A percentile compares a stretch with the other conserved stretches of the same genome.
Conservation (phyloP, 2,329 filamentous ascomycete genomes). For the Alternaria sp. region DNA sequence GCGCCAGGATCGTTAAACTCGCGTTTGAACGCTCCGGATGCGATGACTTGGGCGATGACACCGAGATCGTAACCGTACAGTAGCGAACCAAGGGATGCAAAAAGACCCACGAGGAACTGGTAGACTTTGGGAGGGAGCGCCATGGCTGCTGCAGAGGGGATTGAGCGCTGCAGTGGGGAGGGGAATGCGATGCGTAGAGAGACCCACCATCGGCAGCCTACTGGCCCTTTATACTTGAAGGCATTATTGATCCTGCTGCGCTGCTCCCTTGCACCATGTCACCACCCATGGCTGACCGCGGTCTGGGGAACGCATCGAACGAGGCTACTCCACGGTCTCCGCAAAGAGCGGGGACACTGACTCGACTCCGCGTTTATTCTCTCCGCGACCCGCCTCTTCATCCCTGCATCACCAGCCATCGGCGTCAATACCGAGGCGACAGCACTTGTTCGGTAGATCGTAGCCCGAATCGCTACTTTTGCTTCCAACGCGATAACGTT, state of each 20-base stretch:
- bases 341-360: constrained; percentile 23
- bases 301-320: constrained; percentile 16
- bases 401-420: constrained; percentile 11
- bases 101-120: constrained; percentile 65
- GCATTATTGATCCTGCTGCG: background rate
- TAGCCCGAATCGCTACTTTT: constrained; percentile 10
- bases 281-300: constrained; percentile 11
- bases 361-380: constrained; percentile 19
- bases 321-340: constrained; percentile 23
- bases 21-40: constrained; percentile 50
- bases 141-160: constrained; percentile 49
- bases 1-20: constrained; percentile 49
- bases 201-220: constrained; percentile 14
- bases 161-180: constrained; percentile 7
- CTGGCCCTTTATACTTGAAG: constrained; percentile 27
- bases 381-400: constrained; percentile 13
- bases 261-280: constrained; percentile 1
- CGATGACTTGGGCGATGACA: constrained; percentile 65
- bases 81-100: constrained; percentile 65
- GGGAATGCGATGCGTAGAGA: constrained; percentile 10
- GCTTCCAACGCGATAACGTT: constrained; percentile 6
- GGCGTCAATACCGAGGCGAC: constrained; percentile 15
- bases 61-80: constrained; percentile 67
- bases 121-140: constrained; percentile 64
- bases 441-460: constrained; percentile 18